These are phyloP conservation scores for Barbatosphaeria neglecta DNA, from an alignment of 495 filamentous ascomycete genomes.

Conservation along the genomic window DNA sequence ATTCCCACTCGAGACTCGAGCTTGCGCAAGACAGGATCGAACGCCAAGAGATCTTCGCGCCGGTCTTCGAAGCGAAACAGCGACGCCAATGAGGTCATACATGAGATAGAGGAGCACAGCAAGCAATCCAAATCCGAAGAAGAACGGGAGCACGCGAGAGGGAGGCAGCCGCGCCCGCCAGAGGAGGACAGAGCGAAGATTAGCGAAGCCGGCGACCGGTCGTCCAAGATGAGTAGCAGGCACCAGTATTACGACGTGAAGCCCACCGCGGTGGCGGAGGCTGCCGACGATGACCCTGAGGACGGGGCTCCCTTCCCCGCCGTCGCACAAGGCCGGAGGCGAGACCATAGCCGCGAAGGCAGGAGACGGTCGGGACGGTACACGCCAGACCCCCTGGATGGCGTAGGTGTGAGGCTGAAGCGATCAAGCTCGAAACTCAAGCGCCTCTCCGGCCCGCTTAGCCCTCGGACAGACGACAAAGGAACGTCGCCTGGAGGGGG, in stretches of 20 bases:
- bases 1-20: slow-evolving; percentile 62
- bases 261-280: slow-evolving; percentile 11
- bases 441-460: slow-evolving; percentile 32
- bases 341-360: slow-evolving; percentile 28
- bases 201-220: background rate
- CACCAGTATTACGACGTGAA: slow-evolving; percentile 9
- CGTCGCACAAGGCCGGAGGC: slow-evolving; percentile 44
- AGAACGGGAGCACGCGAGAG: background rate
- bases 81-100: slow-evolving; percentile 25
- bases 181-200: background rate
- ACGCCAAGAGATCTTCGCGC: slow-evolving; percentile 27
- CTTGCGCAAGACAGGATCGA: slow-evolving; percentile 41
- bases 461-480: slow-evolving; percentile 23
- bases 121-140: background rate
- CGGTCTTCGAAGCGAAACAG: slow-evolving; percentile 27
- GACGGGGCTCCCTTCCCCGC: slow-evolving; percentile 62
- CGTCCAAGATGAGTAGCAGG: background rate
- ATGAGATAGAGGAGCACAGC: slow-evolving; percentile 20
- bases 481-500: slow-evolving; percentile 1
- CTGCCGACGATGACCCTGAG: slow-evolving; percentile 23
- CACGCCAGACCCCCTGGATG: slow-evolving; percentile 28
- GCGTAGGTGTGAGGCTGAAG: slow-evolving; percentile 25
- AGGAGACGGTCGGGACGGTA: slow-evolving; percentile 27
- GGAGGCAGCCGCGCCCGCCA: background rate
- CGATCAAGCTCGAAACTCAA: slow-evolving; percentile 35